Evolutionary conservation across 1,284 basidiomycete genomes (phyloP), one percentile per base, ranked within the genome.

Genomic region (Agroathelia rolfsii): DNA sequence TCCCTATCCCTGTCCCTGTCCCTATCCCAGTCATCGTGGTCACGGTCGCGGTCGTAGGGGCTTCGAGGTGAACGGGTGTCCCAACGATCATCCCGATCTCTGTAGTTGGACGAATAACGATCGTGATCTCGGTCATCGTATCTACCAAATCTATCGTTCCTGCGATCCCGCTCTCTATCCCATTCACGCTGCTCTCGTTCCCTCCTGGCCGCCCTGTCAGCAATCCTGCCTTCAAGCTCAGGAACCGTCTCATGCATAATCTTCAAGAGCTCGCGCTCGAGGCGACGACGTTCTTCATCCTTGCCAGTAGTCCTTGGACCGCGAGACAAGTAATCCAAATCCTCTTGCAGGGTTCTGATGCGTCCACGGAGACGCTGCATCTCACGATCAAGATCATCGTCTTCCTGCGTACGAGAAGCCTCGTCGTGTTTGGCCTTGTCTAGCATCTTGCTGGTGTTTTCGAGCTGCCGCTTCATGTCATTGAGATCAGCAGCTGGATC

Each of bases 231-330:
- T 58, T 97, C 92, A 9, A 98, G 71, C 42, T 88, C 86, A 0
- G 94, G 95, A 3, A 99, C 66, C 35, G 84, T 75, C 52, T 95
- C 90, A 48, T 97, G 90, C 76, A 88, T 77, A 30, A 99, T 64
- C 36, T 71, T 69, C 43, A 96, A 57, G 24, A 97, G 64, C 47
- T 97, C 89, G 24, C 95, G 70, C 59, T 98, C 95, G 14, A 95
- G 69, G 48, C 79, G 75, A 20, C 95, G 66, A 33, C 83, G 69
- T 51, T 95, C 89, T 42, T 90, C 81, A 39, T 94, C 88, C 54
- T 88, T 89, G 6, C 73, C 69, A 4, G 66, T 56, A 6, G 78
- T 75, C 36, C 78, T 69, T 1, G 90, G 76, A 0, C 89, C 86
- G 12, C 82, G 76, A 12, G 81, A 77, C 36, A 83, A 76, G 49